phyloP scores from a whole-genome alignment of 1,284 basidiomycete genomes.

The Apiotrichum mycotoxinovorans region DNA sequence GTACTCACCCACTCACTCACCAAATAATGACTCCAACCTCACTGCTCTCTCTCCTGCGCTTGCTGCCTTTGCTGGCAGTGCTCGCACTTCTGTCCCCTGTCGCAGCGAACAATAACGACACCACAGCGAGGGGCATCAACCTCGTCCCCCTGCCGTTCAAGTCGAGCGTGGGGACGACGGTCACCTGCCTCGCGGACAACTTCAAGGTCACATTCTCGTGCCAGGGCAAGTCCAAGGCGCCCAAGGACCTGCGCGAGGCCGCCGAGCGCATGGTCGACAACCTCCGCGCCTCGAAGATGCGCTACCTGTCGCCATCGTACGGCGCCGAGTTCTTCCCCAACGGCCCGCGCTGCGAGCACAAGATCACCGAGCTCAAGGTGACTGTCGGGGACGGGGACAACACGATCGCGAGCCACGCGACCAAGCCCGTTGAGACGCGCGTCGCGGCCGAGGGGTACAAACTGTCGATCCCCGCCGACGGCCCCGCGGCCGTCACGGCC shows the following conservation, averaged over 20 bases:
- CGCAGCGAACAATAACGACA: background rate
- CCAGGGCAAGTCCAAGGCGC: slow-evolving; percentile 39
- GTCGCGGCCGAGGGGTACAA: background rate
- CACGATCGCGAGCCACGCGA: background rate
- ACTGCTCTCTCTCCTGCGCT: background rate
- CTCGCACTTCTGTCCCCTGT: background rate
- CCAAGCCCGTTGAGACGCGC: slow-evolving; percentile 1
- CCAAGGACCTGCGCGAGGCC: slow-evolving; percentile 55
- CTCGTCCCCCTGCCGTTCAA: slow-evolving; percentile 50
- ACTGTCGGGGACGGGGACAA: slow-evolving; percentile 56
- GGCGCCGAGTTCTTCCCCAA: slow-evolving; percentile 25
- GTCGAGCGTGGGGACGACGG: slow-evolving; percentile 54
- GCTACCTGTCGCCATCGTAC: slow-evolving; percentile 21
- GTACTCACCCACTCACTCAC: background rate
- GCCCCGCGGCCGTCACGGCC: background rate
- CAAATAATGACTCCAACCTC: background rate
- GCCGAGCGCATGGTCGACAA: slow-evolving; percentile 48
- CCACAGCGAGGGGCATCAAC: background rate
- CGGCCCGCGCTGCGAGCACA: background rate
- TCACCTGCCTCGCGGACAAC: slow-evolving; percentile 54
- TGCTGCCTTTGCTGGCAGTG: background rate
- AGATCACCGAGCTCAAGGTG: slow-evolving; percentile 1
- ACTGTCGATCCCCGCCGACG: background rate
- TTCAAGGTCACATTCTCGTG: slow-evolving; percentile 54
- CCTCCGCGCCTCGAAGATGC: slow-evolving; percentile 1